These are phyloP conservation scores for Populus tremula DNA, from an alignment of 345 rosid genomes.

Conservation along the genomic window DNA sequence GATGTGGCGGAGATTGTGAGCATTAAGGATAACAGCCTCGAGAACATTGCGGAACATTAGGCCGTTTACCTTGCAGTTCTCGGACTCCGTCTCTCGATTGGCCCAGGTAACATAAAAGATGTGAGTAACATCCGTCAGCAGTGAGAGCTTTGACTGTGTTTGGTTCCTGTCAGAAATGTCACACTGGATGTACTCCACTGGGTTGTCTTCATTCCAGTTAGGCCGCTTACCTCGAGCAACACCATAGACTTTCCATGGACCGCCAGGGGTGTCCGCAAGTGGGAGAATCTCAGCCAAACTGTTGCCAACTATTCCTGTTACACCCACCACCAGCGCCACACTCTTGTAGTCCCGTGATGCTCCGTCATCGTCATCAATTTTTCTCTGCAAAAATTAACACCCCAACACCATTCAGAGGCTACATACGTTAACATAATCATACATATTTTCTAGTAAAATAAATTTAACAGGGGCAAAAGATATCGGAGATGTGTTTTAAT, in stretches of 20 bases:
- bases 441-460: neutral
- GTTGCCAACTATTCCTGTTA: slow-evolving; percentile 78
- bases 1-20: slow-evolving; percentile 61
- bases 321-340: slow-evolving; percentile 62
- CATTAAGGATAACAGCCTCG: slow-evolving; percentile 47
- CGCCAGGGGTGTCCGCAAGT: slow-evolving; percentile 72
- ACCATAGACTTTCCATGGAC: slow-evolving; percentile 83
- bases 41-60: slow-evolving; percentile 67
- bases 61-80: slow-evolving; percentile 55
- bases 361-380: slow-evolving; percentile 31
- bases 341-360: slow-evolving; percentile 43
- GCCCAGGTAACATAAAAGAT: slow-evolving; percentile 67
- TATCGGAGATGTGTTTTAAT: neutral
- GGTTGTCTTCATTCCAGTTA: slow-evolving; percentile 57
- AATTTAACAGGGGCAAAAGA: neutral
- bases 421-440: no score
- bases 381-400: slow-evolving; percentile 39
- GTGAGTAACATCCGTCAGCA: slow-evolving; percentile 61
- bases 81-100: slow-evolving; percentile 38
- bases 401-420: neutral
- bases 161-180: slow-evolving; percentile 46
- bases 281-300: slow-evolving; percentile 79
- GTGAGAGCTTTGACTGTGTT: slow-evolving; percentile 47
- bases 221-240: slow-evolving; percentile 74
- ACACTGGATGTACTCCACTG: slow-evolving; percentile 71